Evolutionary conservation across 2,329 filamentous ascomycete genomes (phyloP).

Genomic region (Dryadomyces quercivorus): DNA sequence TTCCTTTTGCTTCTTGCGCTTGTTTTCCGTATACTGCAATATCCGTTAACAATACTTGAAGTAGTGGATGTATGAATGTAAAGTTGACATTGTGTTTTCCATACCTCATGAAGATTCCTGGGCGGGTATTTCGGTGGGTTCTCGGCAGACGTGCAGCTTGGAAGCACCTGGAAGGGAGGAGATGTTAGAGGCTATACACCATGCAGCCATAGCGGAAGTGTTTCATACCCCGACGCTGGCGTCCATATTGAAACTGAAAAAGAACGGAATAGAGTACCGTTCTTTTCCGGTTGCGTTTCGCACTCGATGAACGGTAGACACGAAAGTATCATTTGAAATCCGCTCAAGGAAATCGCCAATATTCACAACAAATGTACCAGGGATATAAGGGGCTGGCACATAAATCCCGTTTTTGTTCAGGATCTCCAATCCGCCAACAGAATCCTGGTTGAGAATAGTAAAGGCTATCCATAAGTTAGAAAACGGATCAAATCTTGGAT

Average conservation of each 20-base stretch:
- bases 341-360: conserved; percentile 14
- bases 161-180: not conserved
- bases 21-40: not conserved
- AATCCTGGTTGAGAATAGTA: conserved; percentile 11
- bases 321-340: conserved; percentile 12
- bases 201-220: not conserved
- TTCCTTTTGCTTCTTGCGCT: not conserved
- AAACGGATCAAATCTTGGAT: too few species aligned
- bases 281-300: conserved; percentile 8
- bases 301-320: conserved; percentile 13
- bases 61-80: not conserved
- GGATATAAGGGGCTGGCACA: conserved; percentile 5
- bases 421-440: conserved; percentile 10
- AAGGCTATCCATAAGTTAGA: conserved; percentile 28
- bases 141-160: conserved; percentile 1
- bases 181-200: not conserved
- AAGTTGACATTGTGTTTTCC: not conserved
- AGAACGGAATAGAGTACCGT: conserved; percentile 13
- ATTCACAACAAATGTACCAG: conserved; percentile 13
- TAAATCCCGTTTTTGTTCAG: conserved; percentile 7
- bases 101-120: not conserved
- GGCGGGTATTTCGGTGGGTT: not conserved
- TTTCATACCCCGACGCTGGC: conserved; percentile 3
- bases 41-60: not conserved
- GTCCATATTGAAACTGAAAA: conserved; percentile 11